Evolutionary conservation across 2,329 filamentous ascomycete genomes (phyloP).

Genomic region (Ophiostoma australiae): DNA sequence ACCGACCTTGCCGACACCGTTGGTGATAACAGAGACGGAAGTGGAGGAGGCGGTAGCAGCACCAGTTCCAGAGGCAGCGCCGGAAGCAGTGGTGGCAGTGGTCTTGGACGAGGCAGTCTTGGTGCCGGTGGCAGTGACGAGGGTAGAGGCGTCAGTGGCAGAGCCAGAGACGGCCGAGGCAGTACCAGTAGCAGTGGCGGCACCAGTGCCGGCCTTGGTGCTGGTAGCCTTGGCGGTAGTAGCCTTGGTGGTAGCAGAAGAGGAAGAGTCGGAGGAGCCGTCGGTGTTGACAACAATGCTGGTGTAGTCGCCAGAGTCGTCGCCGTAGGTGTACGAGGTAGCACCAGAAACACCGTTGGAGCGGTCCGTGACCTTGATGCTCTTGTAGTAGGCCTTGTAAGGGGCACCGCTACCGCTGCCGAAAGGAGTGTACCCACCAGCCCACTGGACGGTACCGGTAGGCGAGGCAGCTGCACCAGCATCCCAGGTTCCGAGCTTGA

Average conservation of each 20-base stretch:
- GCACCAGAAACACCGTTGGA: conserved; percentile 46
- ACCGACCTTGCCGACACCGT: conserved; percentile 28
- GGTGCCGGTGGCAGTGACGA: conserved; percentile 28
- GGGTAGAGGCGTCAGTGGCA: conserved; percentile 27
- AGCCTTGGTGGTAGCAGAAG: conserved; percentile 29
- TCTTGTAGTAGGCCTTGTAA: conserved; percentile 55
- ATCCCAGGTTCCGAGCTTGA: conserved; percentile 58
- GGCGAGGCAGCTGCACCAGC: conserved; percentile 45
- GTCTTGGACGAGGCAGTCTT: conserved; percentile 23
- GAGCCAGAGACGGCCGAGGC: conserved; percentile 17
- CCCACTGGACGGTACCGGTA: conserved; percentile 62
- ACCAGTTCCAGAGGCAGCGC: conserved; percentile 7
- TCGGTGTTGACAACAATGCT: conserved; percentile 49
- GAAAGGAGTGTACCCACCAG: conserved; percentile 56
- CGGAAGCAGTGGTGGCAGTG: background rate
- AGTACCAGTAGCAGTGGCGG: conserved; percentile 23
- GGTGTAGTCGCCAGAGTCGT: conserved; percentile 45
- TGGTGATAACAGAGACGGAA: conserved; percentile 33
- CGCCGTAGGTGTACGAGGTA: conserved; percentile 50
- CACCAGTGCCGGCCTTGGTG: conserved; percentile 23
- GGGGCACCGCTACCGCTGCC: conserved; percentile 44
- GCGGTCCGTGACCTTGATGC: conserved; percentile 51
- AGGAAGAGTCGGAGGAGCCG: conserved; percentile 23
- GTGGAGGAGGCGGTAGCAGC: conserved; percentile 28
- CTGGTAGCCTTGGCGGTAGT: conserved; percentile 32